phyloP scores from a whole-genome alignment of 192 early-diverging fungal species.

The Coemansia biformis region DNA sequence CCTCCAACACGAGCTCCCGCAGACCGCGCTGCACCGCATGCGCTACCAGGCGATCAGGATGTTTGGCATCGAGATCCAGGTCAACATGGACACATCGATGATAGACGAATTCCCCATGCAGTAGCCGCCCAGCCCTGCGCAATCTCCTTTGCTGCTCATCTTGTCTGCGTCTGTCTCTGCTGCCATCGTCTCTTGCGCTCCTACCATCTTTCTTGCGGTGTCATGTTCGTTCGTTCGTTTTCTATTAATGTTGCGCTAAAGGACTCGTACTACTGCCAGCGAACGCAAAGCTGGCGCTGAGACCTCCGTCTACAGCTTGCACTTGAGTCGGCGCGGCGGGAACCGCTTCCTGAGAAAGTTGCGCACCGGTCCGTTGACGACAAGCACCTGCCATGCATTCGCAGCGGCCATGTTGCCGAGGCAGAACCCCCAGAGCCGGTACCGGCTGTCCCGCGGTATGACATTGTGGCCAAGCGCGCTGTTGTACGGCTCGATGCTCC shows the following conservation, averaged over 20 bases:
- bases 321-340: conserved; percentile 30
- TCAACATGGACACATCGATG: conserved; percentile 39
- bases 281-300: too few relatives aligned
- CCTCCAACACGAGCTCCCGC: conserved; percentile 37
- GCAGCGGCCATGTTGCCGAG: conserved; percentile 39
- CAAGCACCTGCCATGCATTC: conserved; percentile 46
- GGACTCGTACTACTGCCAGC: too few relatives aligned
- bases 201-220: too few relatives aligned
- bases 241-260: too few relatives aligned
- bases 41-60: conserved; percentile 37
- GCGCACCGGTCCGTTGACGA: conserved; percentile 52
- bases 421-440: conserved; percentile 51
- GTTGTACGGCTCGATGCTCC: conserved; percentile 45
- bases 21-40: conserved; percentile 39
- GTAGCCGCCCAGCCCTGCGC: too few relatives aligned
- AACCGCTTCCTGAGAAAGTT: conserved; percentile 16
- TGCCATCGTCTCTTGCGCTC: too few relatives aligned
- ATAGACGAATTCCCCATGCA: conserved; percentile 31
- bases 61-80: conserved; percentile 47
- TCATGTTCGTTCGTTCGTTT: too few relatives aligned
- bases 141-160: too few relatives aligned
- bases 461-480: conserved; percentile 54
- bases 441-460: conserved; percentile 50
- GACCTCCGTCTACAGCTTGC: conserved; percentile 47
- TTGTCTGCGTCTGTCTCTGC: too few relatives aligned